phyloP scores from a whole-genome alignment of 305 asterid genomes.

The Fraxinus baroniana region DNA sequence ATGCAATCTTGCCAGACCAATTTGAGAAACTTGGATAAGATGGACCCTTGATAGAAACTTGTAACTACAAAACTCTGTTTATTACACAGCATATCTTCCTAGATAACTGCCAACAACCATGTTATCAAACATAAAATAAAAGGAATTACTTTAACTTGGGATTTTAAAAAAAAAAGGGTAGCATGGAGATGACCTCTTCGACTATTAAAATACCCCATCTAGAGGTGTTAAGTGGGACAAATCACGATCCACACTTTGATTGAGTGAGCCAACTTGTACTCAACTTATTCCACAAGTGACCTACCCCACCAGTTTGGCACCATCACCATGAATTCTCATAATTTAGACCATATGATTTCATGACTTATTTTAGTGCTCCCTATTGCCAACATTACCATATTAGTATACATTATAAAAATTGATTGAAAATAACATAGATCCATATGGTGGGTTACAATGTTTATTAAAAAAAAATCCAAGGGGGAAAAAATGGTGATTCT shows the following conservation, averaged over 20 bases:
- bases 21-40: background rate
- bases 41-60: background rate
- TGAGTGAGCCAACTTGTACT: background rate
- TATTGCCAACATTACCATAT: background rate
- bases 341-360: background rate
- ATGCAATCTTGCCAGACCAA: background rate
- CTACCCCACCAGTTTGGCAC: background rate
- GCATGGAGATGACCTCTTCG: background rate
- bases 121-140: background rate
- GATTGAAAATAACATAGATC: background rate
- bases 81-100: background rate
- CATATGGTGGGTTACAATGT: background rate
- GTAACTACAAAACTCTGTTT: background rate
- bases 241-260: background rate
- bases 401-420: background rate
- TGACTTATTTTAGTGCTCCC: background rate
- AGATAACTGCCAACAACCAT: background rate
- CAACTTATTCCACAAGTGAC: background rate
- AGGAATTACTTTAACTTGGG: background rate
- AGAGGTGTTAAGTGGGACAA: background rate
- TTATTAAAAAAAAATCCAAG: background rate
- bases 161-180: background rate
- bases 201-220: background rate
- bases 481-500: background rate
- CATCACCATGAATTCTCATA: background rate